phyloP scores from a whole-genome alignment of 208 protist species.

The Kentomonas sorsogonicus region DNA sequence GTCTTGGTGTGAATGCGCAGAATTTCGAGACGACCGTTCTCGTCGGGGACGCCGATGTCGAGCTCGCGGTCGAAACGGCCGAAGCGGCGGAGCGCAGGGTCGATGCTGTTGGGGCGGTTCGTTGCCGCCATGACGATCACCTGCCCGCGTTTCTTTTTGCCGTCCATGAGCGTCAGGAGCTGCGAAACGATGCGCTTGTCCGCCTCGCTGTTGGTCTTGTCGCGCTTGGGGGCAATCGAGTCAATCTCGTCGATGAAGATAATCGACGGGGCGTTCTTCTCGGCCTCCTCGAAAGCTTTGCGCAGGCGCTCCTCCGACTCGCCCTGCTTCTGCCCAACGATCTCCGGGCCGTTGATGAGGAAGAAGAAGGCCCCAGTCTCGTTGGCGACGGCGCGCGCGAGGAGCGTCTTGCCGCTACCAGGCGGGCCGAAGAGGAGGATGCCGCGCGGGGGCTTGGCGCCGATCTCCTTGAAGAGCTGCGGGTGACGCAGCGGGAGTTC shows the following conservation, averaged over 20 bases:
- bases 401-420: slow-evolving; percentile 99
- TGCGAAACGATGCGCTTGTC: slow-evolving; percentile 99
- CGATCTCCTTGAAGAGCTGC: slow-evolving; percentile 98
- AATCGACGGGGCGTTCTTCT: slow-evolving; percentile 99
- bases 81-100: slow-evolving; percentile 98
- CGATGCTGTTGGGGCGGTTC: slow-evolving; percentile 99
- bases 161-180: slow-evolving; percentile 99
- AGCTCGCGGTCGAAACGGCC: slow-evolving; percentile 99
- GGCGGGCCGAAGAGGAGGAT: slow-evolving; percentile 99
- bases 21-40: slow-evolving; percentile 98
- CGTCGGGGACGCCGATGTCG: slow-evolving; percentile 99
- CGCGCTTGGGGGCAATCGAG: slow-evolving; percentile 99
- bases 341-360: slow-evolving; percentile 99
- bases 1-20: slow-evolving; percentile 99
- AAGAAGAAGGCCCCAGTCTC: slow-evolving; percentile 99
- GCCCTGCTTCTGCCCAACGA: slow-evolving; percentile 99
- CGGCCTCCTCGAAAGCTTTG: slow-evolving; percentile 99
- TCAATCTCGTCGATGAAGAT: slow-evolving; percentile 99
- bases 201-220: slow-evolving; percentile 99
- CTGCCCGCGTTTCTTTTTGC: slow-evolving; percentile 97
- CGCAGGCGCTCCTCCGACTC: slow-evolving; percentile 99
- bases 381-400: slow-evolving; percentile 99
- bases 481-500: slow-evolving; percentile 99
- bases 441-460: slow-evolving; percentile 95
- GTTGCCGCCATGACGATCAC: slow-evolving; percentile 99